These are phyloP conservation scores for Moesziomyces sp. DNA, from an alignment of 1,284 basidiomycete species.

Conservation along the genomic window DNA sequence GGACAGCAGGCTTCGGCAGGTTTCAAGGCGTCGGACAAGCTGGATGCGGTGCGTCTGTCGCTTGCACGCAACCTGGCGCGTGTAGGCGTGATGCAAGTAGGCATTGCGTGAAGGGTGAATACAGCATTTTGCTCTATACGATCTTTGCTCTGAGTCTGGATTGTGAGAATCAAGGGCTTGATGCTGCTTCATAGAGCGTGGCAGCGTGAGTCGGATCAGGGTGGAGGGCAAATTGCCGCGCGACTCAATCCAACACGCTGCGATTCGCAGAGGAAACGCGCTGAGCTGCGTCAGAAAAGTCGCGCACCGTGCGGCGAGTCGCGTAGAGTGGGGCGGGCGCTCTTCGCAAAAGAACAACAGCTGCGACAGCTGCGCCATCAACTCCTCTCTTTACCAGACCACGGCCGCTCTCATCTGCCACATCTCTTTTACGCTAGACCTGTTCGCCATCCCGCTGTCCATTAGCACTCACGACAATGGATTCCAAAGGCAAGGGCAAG, in stretches of 20 bases:
- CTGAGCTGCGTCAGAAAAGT: neutral
- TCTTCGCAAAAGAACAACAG: constrained; percentile 31
- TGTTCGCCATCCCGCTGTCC: too few species aligned
- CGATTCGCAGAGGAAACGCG: neutral
- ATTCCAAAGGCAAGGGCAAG: constrained; percentile 44
- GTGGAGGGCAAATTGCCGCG: neutral
- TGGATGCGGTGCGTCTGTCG: constrained; percentile 51
- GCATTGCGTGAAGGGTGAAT: constrained; percentile 19
- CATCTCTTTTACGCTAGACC: neutral
- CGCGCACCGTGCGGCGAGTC: constrained; percentile 19
- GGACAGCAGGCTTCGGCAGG: constrained; percentile 2
- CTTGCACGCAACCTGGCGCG: constrained; percentile 54
- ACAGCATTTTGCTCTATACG: too few species aligned
- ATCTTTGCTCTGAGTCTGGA: too few species aligned
- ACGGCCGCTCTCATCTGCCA: neutral
- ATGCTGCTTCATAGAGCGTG: neutral
- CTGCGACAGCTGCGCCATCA: constrained; percentile 4
- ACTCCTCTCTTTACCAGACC: neutral
- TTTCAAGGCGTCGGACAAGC: constrained; percentile 39
- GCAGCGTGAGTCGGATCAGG: too few species aligned
- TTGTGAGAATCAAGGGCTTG: too few species aligned
- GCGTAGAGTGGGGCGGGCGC: constrained; percentile 26
- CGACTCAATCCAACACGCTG: neutral
- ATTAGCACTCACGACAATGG: constrained; percentile 5
- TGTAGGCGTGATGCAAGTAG: constrained; percentile 44